These are phyloP conservation scores for Colletotrichum endophyticum DNA, from an alignment of 2,329 filamentous ascomycete species.

Conservation along the genomic window DNA sequence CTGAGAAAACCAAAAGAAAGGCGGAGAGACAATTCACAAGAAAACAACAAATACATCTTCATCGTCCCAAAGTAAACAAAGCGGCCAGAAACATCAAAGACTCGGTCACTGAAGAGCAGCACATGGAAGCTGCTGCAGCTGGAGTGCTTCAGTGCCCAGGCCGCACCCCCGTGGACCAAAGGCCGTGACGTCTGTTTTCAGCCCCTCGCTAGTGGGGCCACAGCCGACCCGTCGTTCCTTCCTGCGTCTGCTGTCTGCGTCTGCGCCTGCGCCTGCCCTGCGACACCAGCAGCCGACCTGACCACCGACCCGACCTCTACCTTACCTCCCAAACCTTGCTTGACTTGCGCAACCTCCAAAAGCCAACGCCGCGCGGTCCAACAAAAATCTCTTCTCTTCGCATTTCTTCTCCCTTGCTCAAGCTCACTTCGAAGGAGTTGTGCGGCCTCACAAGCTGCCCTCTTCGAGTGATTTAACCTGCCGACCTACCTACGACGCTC, in stretches of 20 bases:
- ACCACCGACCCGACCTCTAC: not conserved
- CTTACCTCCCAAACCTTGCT: not conserved
- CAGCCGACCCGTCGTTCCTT: constrained; percentile 3
- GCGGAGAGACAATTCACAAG: not conserved
- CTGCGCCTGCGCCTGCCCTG: not conserved
- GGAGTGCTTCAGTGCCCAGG: not conserved
- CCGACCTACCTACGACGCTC: not conserved
- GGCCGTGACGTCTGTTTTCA: constrained; percentile 18
- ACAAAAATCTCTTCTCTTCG: not conserved
- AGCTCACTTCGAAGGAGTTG: not conserved
- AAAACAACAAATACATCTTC: not conserved
- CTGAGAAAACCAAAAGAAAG: not conserved
- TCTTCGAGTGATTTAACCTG: constrained; percentile 1
- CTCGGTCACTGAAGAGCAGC: not conserved
- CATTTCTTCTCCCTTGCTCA: not conserved
- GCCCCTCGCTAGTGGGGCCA: constrained; percentile 19
- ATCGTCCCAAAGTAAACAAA: not conserved
- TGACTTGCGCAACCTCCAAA: not conserved
- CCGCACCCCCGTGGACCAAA: not conserved
- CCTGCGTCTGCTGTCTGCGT: not conserved
- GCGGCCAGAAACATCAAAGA: not conserved
- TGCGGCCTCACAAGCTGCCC: constrained; percentile 3
- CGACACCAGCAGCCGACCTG: not conserved
- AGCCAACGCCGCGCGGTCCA: not conserved
- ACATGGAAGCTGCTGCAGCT: not conserved